Conservation (phyloP, 192 early-diverging fungal genomes). For the Umbelopsis ramanniana region DNA sequence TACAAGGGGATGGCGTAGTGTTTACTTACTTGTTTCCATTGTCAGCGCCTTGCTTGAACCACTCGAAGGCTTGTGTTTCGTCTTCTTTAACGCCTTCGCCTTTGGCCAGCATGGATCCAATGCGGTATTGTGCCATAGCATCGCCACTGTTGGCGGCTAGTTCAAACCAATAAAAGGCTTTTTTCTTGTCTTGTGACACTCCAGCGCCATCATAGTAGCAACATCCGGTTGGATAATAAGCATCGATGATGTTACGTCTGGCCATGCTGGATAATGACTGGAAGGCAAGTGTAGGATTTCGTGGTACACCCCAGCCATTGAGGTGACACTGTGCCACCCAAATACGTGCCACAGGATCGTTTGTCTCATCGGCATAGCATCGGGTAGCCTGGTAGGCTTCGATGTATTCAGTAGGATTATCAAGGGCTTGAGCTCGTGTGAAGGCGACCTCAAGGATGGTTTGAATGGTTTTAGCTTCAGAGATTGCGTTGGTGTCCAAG, state of each 20-base stretch:
- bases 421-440: constrained; percentile 24
- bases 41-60: constrained; percentile 27
- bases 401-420: constrained; percentile 24
- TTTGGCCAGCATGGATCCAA: constrained; percentile 27
- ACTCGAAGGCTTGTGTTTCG: constrained; percentile 23
- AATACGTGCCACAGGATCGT: constrained; percentile 18
- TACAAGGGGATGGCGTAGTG: background rate
- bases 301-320: constrained; percentile 26
- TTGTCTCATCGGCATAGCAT: constrained; percentile 14
- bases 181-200: background rate
- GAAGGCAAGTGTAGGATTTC: constrained; percentile 23
- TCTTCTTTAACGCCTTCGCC: constrained; percentile 34
- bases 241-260: constrained; percentile 14
- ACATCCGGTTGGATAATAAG: constrained; percentile 27
- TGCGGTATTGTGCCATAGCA: constrained; percentile 34
- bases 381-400: constrained; percentile 25
- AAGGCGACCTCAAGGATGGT: constrained; percentile 21
- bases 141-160: background rate
- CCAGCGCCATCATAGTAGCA: constrained; percentile 32
- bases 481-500: background rate
- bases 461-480: constrained; percentile 7
- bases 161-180: constrained; percentile 31
- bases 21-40: constrained; percentile 29
- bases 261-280: constrained; percentile 18
- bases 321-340: constrained; percentile 35